A percentile compares a stretch with the other conserved stretches of the same genome.
These are phyloP conservation scores for Mycena vitilis DNA, from an alignment of 768 basidiomycete species.

Conservation along the genomic window DNA sequence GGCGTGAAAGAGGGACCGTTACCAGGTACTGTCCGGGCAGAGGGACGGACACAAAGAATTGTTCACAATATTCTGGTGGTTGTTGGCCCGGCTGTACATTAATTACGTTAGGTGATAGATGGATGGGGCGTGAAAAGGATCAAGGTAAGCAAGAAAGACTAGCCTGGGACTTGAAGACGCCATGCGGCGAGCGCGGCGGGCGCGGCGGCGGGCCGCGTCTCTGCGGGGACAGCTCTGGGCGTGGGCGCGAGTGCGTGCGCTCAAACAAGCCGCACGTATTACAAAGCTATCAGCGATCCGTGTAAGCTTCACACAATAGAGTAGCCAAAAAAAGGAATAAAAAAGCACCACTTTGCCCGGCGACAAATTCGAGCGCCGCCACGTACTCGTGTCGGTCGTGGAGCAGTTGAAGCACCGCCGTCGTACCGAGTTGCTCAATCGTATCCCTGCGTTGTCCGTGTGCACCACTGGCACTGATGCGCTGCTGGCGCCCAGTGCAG, in stretches of 20 bases:
- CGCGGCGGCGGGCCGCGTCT: slow-evolving; percentile 74
- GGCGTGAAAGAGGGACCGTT: too few species aligned
- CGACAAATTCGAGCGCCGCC: slow-evolving; percentile 80
- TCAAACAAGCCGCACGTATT: slow-evolving; percentile 89
- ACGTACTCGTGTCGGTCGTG: slow-evolving; percentile 87
- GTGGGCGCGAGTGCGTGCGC: slow-evolving; percentile 80
- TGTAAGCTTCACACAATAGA: not conserved
- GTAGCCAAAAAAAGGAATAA: slow-evolving; percentile 9
- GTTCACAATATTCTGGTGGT: too few species aligned
- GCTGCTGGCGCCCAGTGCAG: slow-evolving; percentile 16
- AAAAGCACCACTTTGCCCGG: slow-evolving; percentile 77
- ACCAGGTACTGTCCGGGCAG: too few species aligned
- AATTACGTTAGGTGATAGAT: too few species aligned
- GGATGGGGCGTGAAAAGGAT: too few species aligned
- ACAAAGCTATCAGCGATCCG: slow-evolving; percentile 58
- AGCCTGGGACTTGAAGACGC: slow-evolving; percentile 33
- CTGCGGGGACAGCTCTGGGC: slow-evolving; percentile 86
- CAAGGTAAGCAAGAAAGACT: not conserved
- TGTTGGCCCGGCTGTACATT: too few species aligned
- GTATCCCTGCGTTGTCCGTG: slow-evolving; percentile 85
- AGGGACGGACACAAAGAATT: too few species aligned
- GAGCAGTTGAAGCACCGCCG: slow-evolving; percentile 87
- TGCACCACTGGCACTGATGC: slow-evolving; percentile 48
- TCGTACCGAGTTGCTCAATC: slow-evolving; percentile 80
- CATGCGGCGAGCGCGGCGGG: slow-evolving; percentile 60